Percentiles rank a stretch among this genome's conserved stretches.
phyloP scores from a whole-genome alignment of 2,329 filamentous ascomycete genomes.

The Tolypocladium paradoxum region DNA sequence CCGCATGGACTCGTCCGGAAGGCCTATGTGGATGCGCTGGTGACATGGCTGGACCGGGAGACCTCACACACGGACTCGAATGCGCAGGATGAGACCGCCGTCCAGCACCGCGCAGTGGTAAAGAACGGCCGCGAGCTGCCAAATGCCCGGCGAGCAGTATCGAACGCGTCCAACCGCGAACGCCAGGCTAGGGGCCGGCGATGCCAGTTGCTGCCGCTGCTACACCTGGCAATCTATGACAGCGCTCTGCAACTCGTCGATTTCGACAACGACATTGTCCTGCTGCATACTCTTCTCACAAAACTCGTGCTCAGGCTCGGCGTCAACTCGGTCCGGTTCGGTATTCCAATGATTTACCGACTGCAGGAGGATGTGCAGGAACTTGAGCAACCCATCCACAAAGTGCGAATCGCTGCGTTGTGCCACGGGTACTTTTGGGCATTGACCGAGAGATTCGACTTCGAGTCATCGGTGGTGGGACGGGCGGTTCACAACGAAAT shows the following conservation, averaged over 20 bases:
- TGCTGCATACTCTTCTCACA: conserved; percentile 67
- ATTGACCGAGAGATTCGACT: conserved; percentile 64
- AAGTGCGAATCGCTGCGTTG: conserved; percentile 71
- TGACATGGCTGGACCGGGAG: conserved; percentile 79
- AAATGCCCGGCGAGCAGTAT: conserved; percentile 53
- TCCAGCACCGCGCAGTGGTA: conserved; percentile 30
- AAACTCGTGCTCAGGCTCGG: conserved; percentile 68
- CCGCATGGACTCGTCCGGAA: conserved; percentile 66
- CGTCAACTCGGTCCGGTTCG: conserved; percentile 68
- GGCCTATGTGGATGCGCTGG: conserved; percentile 73
- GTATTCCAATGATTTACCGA: conserved; percentile 79
- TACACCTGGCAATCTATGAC: conserved; percentile 87
- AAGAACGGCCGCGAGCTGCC: conserved; percentile 30
- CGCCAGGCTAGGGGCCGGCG: conserved; percentile 38
- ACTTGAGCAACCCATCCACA: conserved; percentile 54
- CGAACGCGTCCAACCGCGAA: conserved; percentile 54
- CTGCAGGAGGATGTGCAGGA: conserved; percentile 75
- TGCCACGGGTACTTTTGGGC: conserved; percentile 86
- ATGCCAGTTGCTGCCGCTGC: conserved; percentile 66
- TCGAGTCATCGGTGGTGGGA: conserved; percentile 60
- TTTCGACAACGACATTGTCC: conserved; percentile 61
- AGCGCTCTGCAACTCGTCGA: conserved; percentile 65
- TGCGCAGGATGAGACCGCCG: conserved; percentile 44
- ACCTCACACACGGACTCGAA: conserved; percentile 56
- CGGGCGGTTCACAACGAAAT: conserved; percentile 68